Evolutionary conservation across 768 basidiomycete species (phyloP), one percentile per base, ranked within the genome.

Genomic region (Mycena belliarum): DNA sequence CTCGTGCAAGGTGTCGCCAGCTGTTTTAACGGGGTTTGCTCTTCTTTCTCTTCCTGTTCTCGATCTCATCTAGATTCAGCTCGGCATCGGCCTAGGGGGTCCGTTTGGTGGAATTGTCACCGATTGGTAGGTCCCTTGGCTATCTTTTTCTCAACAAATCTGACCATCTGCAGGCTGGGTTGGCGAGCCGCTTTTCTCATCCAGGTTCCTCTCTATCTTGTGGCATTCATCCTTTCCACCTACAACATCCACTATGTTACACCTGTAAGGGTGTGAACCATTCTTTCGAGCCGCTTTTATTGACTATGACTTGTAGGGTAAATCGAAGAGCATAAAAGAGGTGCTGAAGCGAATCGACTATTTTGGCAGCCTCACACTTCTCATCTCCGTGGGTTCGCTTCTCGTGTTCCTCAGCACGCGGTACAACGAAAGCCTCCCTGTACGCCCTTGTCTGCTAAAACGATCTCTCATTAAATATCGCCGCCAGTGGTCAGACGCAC

Each of bases 151-250:
- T 40, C n/a, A 32, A 32, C 29, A 6, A 12, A 6, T 32, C 7
- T 32, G 12, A 32, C 24, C 45, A 44, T 43, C 37, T 33, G 29
- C 54, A 90, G 89, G 72, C 70, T 89, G 33, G 91, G 91, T 9
- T 92, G 90, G 91, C 75, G 90, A 66, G 88, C 84, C 81, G 90
- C 91, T 1, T 93, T 93, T 72, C 75, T 91, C 3, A 72, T 88
- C 33, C 91, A 93, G 65, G 69, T 89, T 21, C 90, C 91, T 25
- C 63, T 91, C 35, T 91, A 88, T 66, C 55, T 76, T 9, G 11
- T 86, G 21, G 87, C 90, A 0, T 81, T 88, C 56, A 15, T 75
- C 21, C 66, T 91, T 49, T 86, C 84, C 6, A 72, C 79, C 15
- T 74, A 77, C 58, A 85, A 86, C 61, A 66, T 90, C 42, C 76